Percentiles rank a stretch among this genome's conserved stretches.
phyloP scores from a whole-genome alignment of 2,329 filamentous ascomycete genomes.

The Capronia coronata region DNA sequence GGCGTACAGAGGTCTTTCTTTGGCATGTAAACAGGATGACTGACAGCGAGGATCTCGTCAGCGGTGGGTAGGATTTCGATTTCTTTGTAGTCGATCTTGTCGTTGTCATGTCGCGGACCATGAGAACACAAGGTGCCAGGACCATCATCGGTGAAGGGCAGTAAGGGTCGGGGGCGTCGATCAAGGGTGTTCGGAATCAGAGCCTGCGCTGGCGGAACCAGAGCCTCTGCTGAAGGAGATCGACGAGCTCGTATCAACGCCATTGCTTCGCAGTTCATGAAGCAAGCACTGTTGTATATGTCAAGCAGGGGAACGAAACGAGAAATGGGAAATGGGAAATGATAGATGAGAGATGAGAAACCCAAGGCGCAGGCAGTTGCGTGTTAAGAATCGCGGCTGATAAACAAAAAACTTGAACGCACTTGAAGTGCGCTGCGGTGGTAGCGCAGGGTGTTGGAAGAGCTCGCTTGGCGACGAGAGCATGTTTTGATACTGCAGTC shows the following conservation, averaged over 20 bases:
- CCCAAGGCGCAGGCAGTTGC: too few relatives aligned
- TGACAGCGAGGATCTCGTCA: constrained; percentile 32
- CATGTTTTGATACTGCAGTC: too few relatives aligned
- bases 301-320: too few relatives aligned
- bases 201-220: not conserved
- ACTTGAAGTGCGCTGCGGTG: too few relatives aligned
- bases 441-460: too few relatives aligned
- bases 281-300: not conserved
- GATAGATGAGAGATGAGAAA: too few relatives aligned
- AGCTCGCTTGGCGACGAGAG: too few relatives aligned
- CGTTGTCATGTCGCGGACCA: constrained; percentile 35
- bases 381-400: too few relatives aligned
- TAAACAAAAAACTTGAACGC: too few relatives aligned
- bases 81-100: constrained; percentile 32
- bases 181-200: constrained; percentile 1
- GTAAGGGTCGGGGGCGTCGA: constrained; percentile 12
- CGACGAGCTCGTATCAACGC: constrained; percentile 1
- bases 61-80: constrained; percentile 36
- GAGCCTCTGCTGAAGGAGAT: not conserved
- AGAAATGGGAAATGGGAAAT: too few relatives aligned
- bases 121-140: constrained; percentile 26
- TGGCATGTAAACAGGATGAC: constrained; percentile 33
- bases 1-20: constrained; percentile 27
- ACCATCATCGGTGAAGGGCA: constrained; percentile 26
- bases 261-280: constrained; percentile 1